phyloP scores from a whole-genome alignment of 2,329 filamentous ascomycete genomes.

The Ophiosphaerella herpotricha region DNA sequence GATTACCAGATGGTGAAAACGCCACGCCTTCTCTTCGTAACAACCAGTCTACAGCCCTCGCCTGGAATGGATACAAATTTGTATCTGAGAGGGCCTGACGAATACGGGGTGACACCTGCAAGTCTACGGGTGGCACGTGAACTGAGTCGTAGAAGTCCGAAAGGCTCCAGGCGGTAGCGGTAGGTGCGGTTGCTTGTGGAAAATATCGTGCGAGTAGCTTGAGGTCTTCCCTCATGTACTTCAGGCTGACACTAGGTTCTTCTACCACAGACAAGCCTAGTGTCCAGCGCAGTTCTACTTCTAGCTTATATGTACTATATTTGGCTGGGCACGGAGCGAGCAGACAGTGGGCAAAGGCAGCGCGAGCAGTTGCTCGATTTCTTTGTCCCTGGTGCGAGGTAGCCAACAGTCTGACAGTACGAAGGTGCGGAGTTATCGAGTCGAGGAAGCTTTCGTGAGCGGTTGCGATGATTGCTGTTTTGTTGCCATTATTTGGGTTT shows the following conservation, averaged over 20 bases:
- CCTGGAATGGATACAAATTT: slow-evolving; percentile 72
- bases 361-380: slow-evolving; percentile 17
- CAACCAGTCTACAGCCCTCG: slow-evolving; percentile 71
- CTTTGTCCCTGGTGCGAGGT: slow-evolving; percentile 23
- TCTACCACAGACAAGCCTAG: slow-evolving; percentile 35
- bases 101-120: slow-evolving; percentile 35
- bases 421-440: slow-evolving; percentile 25
- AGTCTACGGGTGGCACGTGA: slow-evolving; percentile 60
- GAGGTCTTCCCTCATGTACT: slow-evolving; percentile 30
- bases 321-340: slow-evolving; percentile 13
- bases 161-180: slow-evolving; percentile 50
- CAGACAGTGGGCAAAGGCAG: slow-evolving; percentile 32
- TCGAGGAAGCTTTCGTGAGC: slow-evolving; percentile 16
- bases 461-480: slow-evolving; percentile 26
- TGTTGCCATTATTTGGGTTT: slow-evolving; percentile 15
- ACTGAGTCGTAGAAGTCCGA: slow-evolving; percentile 73
- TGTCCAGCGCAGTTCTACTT: slow-evolving; percentile 37
- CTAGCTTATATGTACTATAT: slow-evolving; percentile 16
- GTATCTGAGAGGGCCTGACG: slow-evolving; percentile 41
- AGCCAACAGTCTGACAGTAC: slow-evolving; percentile 23
- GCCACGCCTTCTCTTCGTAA: slow-evolving; percentile 66
- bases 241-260: slow-evolving; percentile 12
- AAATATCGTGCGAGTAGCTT: slow-evolving; percentile 33
- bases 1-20: slow-evolving; percentile 41
- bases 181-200: slow-evolving; percentile 8